A percentile compares a stretch with the other conserved stretches of the same genome.
Evolutionary conservation across 805 yeast genomes (phyloP).

Genomic region (Tetrapisispora iriomotensis): DNA sequence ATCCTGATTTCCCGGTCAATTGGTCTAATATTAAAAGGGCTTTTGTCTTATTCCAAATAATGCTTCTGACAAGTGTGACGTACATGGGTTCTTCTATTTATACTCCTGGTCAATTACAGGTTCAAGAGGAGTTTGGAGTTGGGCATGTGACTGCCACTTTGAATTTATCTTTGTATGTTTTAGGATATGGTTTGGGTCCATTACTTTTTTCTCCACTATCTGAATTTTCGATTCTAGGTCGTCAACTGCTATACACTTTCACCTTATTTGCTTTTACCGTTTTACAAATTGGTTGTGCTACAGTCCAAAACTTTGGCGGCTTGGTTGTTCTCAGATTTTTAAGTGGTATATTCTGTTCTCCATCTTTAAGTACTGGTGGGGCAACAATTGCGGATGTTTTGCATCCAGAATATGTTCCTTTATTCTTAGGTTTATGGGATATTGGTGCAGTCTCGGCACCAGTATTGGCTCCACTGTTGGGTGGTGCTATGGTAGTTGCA

Average conservation of each 20-base stretch:
- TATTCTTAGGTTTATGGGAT: slow-evolving; percentile 44
- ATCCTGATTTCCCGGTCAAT: slow-evolving; percentile 47
- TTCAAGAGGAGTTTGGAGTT: slow-evolving; percentile 38
- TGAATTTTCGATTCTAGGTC: slow-evolving; percentile 44
- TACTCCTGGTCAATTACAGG: slow-evolving; percentile 40
- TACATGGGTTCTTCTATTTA: slow-evolving; percentile 50
- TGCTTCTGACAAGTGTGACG: slow-evolving; percentile 40
- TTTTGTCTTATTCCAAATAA: slow-evolving; percentile 32
- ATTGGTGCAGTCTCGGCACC: slow-evolving; percentile 48
- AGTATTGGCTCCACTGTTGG: slow-evolving; percentile 46
- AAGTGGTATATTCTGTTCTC: slow-evolving; percentile 46
- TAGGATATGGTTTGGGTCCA: slow-evolving; percentile 57
- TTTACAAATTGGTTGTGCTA: slow-evolving; percentile 49
- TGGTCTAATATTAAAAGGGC: slow-evolving; percentile 40
- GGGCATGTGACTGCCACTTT: slow-evolving; percentile 37
- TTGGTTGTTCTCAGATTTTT: slow-evolving; percentile 42
- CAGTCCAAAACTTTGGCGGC: slow-evolving; percentile 40
- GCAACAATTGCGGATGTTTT: slow-evolving; percentile 47
- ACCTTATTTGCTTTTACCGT: slow-evolving; percentile 40
- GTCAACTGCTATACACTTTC: slow-evolving; percentile 39
- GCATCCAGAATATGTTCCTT: slow-evolving; percentile 33
- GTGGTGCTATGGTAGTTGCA: slow-evolving; percentile 40
- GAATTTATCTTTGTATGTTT: slow-evolving; percentile 44
- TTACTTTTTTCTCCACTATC: slow-evolving; percentile 49
- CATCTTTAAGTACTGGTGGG: slow-evolving; percentile 49